Percentiles rank a stretch among this genome's conserved stretches.
These are phyloP conservation scores for Funneliformis mosseae DNA, from an alignment of 192 early-diverging fungal species.

Conservation along the genomic window DNA sequence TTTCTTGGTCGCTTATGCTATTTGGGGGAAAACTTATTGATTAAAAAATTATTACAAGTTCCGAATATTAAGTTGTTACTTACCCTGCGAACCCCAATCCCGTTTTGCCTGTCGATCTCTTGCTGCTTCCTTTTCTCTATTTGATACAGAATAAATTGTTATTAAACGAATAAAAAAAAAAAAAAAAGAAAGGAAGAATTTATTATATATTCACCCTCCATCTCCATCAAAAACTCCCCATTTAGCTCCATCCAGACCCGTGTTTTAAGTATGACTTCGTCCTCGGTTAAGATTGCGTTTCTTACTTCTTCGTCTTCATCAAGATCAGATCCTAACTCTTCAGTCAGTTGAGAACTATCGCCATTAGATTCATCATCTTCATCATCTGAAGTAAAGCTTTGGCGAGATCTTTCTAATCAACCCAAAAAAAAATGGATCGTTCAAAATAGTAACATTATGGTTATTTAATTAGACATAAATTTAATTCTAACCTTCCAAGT, in stretches of 20 bases:
- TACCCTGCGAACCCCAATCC: slow-evolving; percentile 33
- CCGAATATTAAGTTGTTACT: slow-evolving; percentile 11
- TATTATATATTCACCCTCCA: slow-evolving; percentile 39
- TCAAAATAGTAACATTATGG: background rate
- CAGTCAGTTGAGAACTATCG: background rate
- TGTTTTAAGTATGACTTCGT: slow-evolving; percentile 80
- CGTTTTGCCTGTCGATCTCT: slow-evolving; percentile 38
- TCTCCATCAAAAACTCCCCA: slow-evolving; percentile 75
- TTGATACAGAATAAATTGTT: background rate
- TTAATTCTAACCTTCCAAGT: background rate
- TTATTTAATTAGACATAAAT: background rate
- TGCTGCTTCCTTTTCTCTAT: slow-evolving; percentile 17
- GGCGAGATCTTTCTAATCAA: slow-evolving; percentile 3
- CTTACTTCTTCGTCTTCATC: slow-evolving; percentile 83
- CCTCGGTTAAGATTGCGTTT: slow-evolving; percentile 65
- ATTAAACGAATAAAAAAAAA: background rate
- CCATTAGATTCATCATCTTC: background rate
- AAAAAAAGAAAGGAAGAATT: background rate
- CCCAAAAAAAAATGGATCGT: background rate
- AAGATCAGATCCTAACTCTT: slow-evolving; percentile 38
- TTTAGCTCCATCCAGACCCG: slow-evolving; percentile 87
- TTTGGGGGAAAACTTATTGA: background rate
- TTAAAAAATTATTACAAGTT: background rate
- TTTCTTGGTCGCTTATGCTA: slow-evolving; percentile 42
- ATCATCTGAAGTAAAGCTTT: background rate